phyloP scores from a whole-genome alignment of 805 yeast species.

The Yarrowia sp. region DNA sequence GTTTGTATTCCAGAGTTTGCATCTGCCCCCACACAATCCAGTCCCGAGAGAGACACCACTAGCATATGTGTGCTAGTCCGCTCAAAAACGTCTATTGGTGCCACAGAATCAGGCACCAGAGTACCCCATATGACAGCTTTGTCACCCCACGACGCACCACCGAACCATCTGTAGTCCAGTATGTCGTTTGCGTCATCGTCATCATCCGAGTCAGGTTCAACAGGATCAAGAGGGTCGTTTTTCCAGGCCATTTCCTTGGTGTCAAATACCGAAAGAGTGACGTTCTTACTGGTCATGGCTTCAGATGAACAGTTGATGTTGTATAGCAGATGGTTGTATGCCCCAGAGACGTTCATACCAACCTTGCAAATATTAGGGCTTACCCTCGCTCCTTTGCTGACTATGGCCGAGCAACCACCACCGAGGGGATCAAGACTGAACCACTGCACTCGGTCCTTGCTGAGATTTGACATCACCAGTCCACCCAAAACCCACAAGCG shows the following conservation, averaged over 20 bases:
- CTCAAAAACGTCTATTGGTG: constrained; percentile 7
- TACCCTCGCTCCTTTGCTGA: constrained; percentile 7
- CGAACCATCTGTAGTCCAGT: constrained; percentile 22
- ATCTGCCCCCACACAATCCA: neutral
- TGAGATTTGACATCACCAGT: constrained; percentile 5
- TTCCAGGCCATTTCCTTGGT: constrained; percentile 17
- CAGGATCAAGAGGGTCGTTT: constrained; percentile 8
- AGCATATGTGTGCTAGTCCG: constrained; percentile 15
- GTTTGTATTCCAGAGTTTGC: neutral
- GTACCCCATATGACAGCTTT: constrained; percentile 25
- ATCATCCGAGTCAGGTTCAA: neutral
- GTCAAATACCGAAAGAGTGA: constrained; percentile 18
- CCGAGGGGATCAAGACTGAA: neutral
- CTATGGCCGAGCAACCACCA: constrained; percentile 6
- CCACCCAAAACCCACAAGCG: constrained; percentile 11
- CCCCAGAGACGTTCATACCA: constrained; percentile 20
- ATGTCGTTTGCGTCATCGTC: constrained; percentile 4
- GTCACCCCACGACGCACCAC: constrained; percentile 7
- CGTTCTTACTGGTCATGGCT: constrained; percentile 23
- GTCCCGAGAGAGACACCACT: constrained; percentile 1
- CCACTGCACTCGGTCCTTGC: constrained; percentile 12
- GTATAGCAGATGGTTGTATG: neutral
- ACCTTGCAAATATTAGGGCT: constrained; percentile 18
- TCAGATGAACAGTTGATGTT: constrained; percentile 29
- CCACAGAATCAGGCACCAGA: neutral